Evolutionary conservation across 768 basidiomycete species (phyloP), one percentile per base, ranked within the genome.

Genomic region (Russula lepida): DNA sequence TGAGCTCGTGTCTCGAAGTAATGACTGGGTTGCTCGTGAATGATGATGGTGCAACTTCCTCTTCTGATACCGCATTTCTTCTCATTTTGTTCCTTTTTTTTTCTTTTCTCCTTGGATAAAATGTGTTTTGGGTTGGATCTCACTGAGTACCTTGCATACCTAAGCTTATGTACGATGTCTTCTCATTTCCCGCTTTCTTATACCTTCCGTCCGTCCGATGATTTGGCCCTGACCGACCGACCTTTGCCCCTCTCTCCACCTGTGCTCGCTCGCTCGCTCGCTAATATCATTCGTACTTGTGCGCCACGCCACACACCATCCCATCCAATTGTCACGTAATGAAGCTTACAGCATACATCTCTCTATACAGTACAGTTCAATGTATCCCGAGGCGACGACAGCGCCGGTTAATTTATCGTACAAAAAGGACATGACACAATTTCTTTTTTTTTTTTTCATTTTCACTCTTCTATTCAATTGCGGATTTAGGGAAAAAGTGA

Each of bases 21-120:
- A 85, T 57, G 92, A 92, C 72, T 93, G 92, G 91, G 82, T 93
- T 37, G 80, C 85, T 32, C 80, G 88, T 66, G 88, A 89, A 68
- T 88, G 35, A 58, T 41, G 19, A 58, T 35, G 8, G 6, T 27
- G 27, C 23, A 8, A 3, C 43, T 30, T 17, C 23, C 35, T 6
- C 8, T 32, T 21, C 30, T 6, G 49, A 27, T 54, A 27, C n/a
- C 43, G n/a, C 30, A n/a, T 43, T 8, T 46, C 19, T 35, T 3
- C 13, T 56, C 4, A 23, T 2, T 25, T 6, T 19, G 41, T 41
- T 5, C 35, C 13, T 5, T n/a, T 13, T 39, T 19, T 43, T 30
- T n/a, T 30, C 8, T 44, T 32, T n/a, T 35, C 13, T 51, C 35
- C n/a, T 32, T 62, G 49, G 60, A 52, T 52, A 46, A 33, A 47